phyloP scores from a whole-genome alignment of 2,329 filamentous ascomycete genomes.

The Claviceps quebecensis region DNA sequence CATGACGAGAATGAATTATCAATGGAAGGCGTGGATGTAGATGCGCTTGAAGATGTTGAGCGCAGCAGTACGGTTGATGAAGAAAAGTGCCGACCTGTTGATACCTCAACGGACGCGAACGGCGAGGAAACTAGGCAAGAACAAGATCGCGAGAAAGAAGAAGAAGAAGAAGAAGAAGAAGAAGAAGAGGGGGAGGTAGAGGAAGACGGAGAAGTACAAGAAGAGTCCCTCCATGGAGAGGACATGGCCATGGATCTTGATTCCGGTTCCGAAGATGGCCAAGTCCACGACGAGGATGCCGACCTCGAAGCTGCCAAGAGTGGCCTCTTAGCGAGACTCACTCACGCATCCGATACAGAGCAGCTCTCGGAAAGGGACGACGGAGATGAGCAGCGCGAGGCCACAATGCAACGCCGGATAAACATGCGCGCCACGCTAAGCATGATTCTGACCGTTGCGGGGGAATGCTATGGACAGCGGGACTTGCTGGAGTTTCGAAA shows the following conservation, averaged over 20 bases:
- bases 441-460: slow-evolving; percentile 80
- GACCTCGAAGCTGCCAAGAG: slow-evolving; percentile 34
- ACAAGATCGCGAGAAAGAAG: not conserved
- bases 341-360: slow-evolving; percentile 12
- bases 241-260: slow-evolving; percentile 30
- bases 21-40: slow-evolving; percentile 13
- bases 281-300: slow-evolving; percentile 15
- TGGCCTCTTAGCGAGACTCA: slow-evolving; percentile 32
- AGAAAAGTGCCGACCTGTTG: slow-evolving; percentile 3
- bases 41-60: not conserved
- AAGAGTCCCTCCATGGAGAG: slow-evolving; percentile 11
- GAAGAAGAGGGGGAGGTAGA: slow-evolving; percentile 4
- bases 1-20: slow-evolving; percentile 23
- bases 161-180: slow-evolving; percentile 7
- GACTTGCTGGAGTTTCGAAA: slow-evolving; percentile 69
- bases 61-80: slow-evolving; percentile 7
- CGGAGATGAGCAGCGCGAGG: slow-evolving; percentile 12
- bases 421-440: slow-evolving; percentile 63
- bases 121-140: slow-evolving; percentile 6
- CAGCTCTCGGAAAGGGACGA: slow-evolving; percentile 13
- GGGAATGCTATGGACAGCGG: slow-evolving; percentile 78
- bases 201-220: slow-evolving; percentile 7
- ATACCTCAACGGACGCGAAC: not conserved
- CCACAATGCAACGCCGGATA: slow-evolving; percentile 23
- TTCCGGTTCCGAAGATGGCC: slow-evolving; percentile 20